Evolutionary conservation across 345 rosid genomes (phyloP), one percentile per base, ranked within the genome.

Genomic region (Gynandropsis gynandra): DNA sequence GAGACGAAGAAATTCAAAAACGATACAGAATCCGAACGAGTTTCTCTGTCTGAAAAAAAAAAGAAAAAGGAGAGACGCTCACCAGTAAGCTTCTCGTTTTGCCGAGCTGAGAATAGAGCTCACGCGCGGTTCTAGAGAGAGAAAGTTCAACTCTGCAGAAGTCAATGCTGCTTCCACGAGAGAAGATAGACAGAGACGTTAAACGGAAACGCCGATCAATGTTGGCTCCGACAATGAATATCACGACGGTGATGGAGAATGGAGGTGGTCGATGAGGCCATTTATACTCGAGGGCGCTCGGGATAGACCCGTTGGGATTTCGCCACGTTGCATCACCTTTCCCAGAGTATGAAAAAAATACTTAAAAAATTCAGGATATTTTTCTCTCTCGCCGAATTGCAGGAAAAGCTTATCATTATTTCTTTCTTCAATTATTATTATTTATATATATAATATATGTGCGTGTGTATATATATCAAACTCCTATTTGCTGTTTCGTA

Each of bases 351-450:
- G 24, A 1, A 4, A 16, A 54, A 40, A 20, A 3, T 51, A 13
- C 16, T 49, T 33, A 7, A 56, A 55, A 56, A 64, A 37, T 64
- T n/a, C 58, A 8, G 35, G 63, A 57, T 64, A 50, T 57, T 64
- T 64, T 50, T 5, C 29, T 32, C 61, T 7, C 48, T 31, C 29
- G 18, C 42, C 4, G n/a, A n/a, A 48, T 41, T 55, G 50, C 56
- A 33, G 68, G 49, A 16, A 50, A 55, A 50, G 58, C n/a, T n/a
- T n/a, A n/a, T n/a, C n/a, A n/a, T n/a, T n/a, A n/a, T n/a, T n/a
- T n/a, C n/a, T n/a, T n/a, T n/a, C n/a, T n/a, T n/a, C n/a, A n/a
- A n/a, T n/a, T n/a, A n/a, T n/a, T n/a, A n/a, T n/a, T n/a, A n/a
- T n/a, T n/a, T n/a, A n/a, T n/a, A n/a, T n/a, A n/a, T n/a, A n/a